These are phyloP conservation scores for Balansia obtecta DNA, from an alignment of 2,329 filamentous ascomycete genomes.

Conservation along the genomic window DNA sequence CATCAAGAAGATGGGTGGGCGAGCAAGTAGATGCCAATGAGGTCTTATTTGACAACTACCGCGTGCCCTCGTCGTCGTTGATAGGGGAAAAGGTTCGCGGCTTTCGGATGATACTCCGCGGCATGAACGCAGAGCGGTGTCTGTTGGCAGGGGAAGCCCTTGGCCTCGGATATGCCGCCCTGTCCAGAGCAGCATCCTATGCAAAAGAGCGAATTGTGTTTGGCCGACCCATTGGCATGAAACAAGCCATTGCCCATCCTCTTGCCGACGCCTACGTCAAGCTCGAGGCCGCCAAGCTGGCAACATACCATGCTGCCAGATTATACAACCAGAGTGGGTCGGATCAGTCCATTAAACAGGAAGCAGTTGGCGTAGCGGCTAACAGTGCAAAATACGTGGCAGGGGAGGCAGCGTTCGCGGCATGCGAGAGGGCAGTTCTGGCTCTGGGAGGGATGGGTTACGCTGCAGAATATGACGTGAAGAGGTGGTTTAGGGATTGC, in stretches of 20 bases:
- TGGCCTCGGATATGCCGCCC: slow-evolving; percentile 63
- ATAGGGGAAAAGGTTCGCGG: slow-evolving; percentile 64
- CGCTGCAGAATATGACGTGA: slow-evolving; percentile 51
- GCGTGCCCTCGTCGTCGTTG: slow-evolving; percentile 48
- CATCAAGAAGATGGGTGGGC: slow-evolving; percentile 78
- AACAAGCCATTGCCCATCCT: slow-evolving; percentile 54
- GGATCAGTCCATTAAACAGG: slow-evolving; percentile 37
- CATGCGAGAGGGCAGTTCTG: slow-evolving; percentile 48
- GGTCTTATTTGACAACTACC: slow-evolving; percentile 75
- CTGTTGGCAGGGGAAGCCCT: slow-evolving; percentile 68
- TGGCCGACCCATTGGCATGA: slow-evolving; percentile 50
- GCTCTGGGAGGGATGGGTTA: slow-evolving; percentile 54
- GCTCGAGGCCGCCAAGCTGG: slow-evolving; percentile 52
- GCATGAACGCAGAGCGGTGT: slow-evolving; percentile 70
- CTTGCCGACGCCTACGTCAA: slow-evolving; percentile 53
- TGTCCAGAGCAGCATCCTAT: slow-evolving; percentile 50
- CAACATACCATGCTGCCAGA: slow-evolving; percentile 51
- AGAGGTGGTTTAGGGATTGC: slow-evolving; percentile 52
- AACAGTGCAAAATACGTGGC: slow-evolving; percentile 63
- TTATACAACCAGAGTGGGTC: slow-evolving; percentile 44
- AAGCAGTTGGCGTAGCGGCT: slow-evolving; percentile 49
- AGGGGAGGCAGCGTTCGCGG: slow-evolving; percentile 49
- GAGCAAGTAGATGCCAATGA: slow-evolving; percentile 74
- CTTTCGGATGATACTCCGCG: slow-evolving; percentile 67
- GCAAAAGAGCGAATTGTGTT: slow-evolving; percentile 56